phyloP scores from a whole-genome alignment of 169 alveolate species.

The Pseudocohnilembus persalinus region DNA sequence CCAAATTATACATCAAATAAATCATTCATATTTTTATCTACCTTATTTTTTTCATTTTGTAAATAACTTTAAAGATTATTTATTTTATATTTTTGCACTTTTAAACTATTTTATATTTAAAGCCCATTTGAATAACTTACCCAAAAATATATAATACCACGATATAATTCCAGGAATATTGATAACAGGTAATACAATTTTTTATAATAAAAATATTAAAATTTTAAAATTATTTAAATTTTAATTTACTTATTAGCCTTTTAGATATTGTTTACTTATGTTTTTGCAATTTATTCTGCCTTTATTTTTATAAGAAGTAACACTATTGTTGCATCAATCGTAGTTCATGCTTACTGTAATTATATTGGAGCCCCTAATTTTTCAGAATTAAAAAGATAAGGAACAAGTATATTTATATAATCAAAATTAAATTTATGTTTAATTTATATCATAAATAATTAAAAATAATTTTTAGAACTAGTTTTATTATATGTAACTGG shows the following conservation, averaged over 20 bases:
- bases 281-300: background rate
- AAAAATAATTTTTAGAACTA: too few relatives aligned
- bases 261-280: background rate
- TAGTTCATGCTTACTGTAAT: background rate
- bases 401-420: too few relatives aligned
- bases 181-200: background rate
- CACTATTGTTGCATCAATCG: background rate
- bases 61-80: too few relatives aligned
- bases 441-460: too few relatives aligned
- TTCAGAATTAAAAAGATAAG: too few relatives aligned
- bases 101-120: too few relatives aligned
- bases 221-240: too few relatives aligned
- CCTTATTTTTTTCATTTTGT: background rate
- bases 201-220: too few relatives aligned
- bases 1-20: background rate
- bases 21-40: background rate
- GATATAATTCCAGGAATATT: background rate
- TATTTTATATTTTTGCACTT: background rate
- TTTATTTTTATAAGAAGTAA: too few relatives aligned
- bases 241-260: background rate
- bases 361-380: background rate
- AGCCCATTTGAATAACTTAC: background rate
- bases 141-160: background rate
- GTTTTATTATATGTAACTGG: too few relatives aligned
- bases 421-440: too few relatives aligned